A percentile compares a stretch with the other conserved stretches of the same genome.
phyloP scores from a whole-genome alignment of 176 grass and related monocot genomes.

The Zoysia pacifica region DNA sequence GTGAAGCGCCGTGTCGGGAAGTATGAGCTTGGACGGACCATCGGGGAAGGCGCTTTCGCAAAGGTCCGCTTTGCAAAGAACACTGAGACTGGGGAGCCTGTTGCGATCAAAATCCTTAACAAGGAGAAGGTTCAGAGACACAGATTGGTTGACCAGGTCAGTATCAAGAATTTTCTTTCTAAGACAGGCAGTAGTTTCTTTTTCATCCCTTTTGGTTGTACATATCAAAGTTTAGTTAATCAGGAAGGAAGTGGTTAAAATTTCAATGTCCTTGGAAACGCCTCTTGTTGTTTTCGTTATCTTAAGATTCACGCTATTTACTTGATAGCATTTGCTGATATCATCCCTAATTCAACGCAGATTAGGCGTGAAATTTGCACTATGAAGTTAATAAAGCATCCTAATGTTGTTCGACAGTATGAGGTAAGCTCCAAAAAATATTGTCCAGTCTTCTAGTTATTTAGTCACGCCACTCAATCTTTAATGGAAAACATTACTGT shows the following conservation, averaged over 20 bases:
- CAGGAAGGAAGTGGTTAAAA: background rate
- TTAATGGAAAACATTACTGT: too few relatives aligned
- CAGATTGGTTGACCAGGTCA: slow-evolving; percentile 93
- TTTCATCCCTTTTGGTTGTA: background rate
- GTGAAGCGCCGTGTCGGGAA: slow-evolving; percentile 92
- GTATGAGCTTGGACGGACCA: slow-evolving; percentile 89
- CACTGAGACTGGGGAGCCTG: slow-evolving; percentile 67
- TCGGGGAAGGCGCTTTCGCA: slow-evolving; percentile 93
- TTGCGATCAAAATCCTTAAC: slow-evolving; percentile 97
- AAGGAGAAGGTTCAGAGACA: slow-evolving; percentile 94
- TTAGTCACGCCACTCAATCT: background rate
- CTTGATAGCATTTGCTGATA: slow-evolving; percentile 34
- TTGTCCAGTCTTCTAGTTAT: background rate
- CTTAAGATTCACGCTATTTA: background rate
- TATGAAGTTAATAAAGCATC: slow-evolving; percentile 98
- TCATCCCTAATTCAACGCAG: slow-evolving; percentile 56
- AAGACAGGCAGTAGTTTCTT: too few relatives aligned
- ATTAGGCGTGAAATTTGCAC: slow-evolving; percentile 94
- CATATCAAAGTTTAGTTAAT: background rate
- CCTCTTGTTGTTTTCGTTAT: background rate
- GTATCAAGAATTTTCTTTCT: slow-evolving; percentile 30
- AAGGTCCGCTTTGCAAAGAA: slow-evolving; percentile 94
- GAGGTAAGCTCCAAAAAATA: slow-evolving; percentile 62
- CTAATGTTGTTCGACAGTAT: slow-evolving; percentile 86
- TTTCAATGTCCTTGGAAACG: background rate